Evolutionary conservation across 2,329 filamentous ascomycete genomes (phyloP).

Genomic region (Colletotrichum phormii): DNA sequence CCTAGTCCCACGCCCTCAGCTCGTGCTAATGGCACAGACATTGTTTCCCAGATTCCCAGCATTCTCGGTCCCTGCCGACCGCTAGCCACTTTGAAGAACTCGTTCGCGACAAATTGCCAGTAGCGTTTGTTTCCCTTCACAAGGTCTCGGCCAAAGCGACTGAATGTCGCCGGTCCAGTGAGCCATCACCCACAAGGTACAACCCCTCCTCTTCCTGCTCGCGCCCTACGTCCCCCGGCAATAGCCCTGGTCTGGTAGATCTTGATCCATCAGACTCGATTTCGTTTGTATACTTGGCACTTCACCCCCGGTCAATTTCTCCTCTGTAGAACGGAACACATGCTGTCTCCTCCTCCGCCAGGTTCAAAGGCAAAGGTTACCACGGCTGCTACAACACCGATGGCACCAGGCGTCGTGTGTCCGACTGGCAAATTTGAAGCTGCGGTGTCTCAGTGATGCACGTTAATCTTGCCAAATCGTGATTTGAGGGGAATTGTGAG

Average conservation of each 20-base stretch:
- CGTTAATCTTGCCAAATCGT: slow-evolving; percentile 14
- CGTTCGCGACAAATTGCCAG: slow-evolving; percentile 11
- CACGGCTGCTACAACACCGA: slow-evolving; percentile 1
- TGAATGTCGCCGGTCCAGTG: slow-evolving; percentile 6
- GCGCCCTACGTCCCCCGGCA: slow-evolving; percentile 1
- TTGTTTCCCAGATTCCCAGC: background rate
- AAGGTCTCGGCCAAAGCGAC: slow-evolving; percentile 16
- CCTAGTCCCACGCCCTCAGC: slow-evolving; percentile 6
- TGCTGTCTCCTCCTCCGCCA: background rate
- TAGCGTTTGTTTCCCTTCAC: slow-evolving; percentile 23
- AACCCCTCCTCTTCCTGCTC: background rate
- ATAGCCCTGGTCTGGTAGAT: slow-evolving; percentile 13
- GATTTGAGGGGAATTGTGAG: background rate
- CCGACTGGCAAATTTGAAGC: background rate
- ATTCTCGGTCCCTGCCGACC: slow-evolving; percentile 28
- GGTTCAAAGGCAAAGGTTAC: background rate
- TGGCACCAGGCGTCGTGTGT: background rate
- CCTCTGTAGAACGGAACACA: slow-evolving; percentile 6
- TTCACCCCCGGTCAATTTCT: background rate
- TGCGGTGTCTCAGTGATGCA: slow-evolving; percentile 30
- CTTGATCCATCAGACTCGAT: background rate
- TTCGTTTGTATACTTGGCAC: slow-evolving; percentile 1
- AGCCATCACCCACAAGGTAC: background rate
- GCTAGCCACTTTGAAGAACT: slow-evolving; percentile 1
- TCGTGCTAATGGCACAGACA: slow-evolving; percentile 13